phyloP scores from a whole-genome alignment of 1,139 yeast genomes.

The Yamadazyma triangularis region DNA sequence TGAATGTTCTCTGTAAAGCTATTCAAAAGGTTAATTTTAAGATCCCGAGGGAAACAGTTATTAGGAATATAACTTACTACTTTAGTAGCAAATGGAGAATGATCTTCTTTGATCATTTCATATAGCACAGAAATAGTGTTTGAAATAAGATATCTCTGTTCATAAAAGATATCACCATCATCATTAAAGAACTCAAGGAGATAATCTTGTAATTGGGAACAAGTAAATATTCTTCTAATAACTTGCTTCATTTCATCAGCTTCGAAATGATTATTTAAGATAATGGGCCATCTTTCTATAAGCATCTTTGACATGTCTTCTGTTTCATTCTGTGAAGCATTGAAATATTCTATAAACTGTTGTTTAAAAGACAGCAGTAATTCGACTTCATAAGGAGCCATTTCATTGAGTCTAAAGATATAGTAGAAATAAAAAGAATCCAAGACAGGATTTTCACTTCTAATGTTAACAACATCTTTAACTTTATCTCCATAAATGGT shows the following conservation, averaged over 20 bases:
- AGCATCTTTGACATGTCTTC: conserved; percentile 10
- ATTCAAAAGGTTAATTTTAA: conserved; percentile 38
- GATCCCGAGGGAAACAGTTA: conserved; percentile 42
- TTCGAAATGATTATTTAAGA: conserved; percentile 35
- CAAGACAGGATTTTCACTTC: neutral
- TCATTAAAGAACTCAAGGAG: conserved; percentile 14
- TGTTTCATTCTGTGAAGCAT: too few relatives aligned
- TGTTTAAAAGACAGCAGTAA: too few relatives aligned
- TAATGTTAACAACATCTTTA: neutral
- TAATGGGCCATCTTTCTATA: conserved; percentile 54
- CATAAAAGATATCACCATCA: conserved; percentile 31
- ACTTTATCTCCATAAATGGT: conserved; percentile 5
- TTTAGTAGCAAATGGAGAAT: neutral
- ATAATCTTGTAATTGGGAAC: conserved; percentile 2
- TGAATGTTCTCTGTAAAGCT: conserved; percentile 11
- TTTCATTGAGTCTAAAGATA: conserved; percentile 5
- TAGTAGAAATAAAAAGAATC: conserved; percentile 4
- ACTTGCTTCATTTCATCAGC: conserved; percentile 12
- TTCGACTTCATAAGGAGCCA: conserved; percentile 1
- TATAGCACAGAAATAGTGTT: conserved; percentile 21
- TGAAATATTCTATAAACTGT: too few relatives aligned
- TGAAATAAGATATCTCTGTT: conserved; percentile 32
- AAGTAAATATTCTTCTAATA: conserved; percentile 10
- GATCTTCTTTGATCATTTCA: neutral
- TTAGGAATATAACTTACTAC: conserved; percentile 33